phyloP scores from a whole-genome alignment of 1,284 basidiomycete genomes.

The Coriolopsis trogii region DNA sequence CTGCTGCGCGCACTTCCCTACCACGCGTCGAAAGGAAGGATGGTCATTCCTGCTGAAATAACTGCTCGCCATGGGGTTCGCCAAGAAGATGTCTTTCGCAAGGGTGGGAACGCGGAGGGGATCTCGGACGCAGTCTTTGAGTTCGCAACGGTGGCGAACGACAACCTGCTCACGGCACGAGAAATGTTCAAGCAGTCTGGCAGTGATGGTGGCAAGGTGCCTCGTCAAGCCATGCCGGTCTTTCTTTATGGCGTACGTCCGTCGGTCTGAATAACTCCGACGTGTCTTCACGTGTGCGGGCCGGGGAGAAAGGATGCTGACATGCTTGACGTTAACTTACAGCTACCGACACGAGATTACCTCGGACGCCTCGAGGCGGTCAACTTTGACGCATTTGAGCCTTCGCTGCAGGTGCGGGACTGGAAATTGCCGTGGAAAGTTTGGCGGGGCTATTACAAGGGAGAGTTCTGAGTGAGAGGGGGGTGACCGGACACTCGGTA shows the following conservation, averaged over 20 bases:
- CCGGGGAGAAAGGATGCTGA: conserved; percentile 17
- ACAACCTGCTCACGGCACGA: conserved; percentile 86
- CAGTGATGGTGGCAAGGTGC: conserved; percentile 52
- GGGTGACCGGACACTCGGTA: background rate
- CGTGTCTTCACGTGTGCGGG: conserved; percentile 36
- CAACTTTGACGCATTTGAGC: conserved; percentile 85
- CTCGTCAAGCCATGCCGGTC: conserved; percentile 69
- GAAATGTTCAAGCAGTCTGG: conserved; percentile 71
- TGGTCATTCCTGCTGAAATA: conserved; percentile 86
- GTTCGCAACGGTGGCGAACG: conserved; percentile 89
- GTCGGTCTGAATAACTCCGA: conserved; percentile 11
- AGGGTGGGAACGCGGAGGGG: conserved; percentile 63
- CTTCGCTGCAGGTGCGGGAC: conserved; percentile 70
- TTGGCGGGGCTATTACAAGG: conserved; percentile 73
- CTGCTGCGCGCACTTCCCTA: conserved; percentile 80
- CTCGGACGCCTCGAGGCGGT: conserved; percentile 74
- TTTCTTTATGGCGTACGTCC: conserved; percentile 73
- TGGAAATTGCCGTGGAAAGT: conserved; percentile 89
- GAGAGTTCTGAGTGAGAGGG: conserved; percentile 48
- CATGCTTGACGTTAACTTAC: conserved; percentile 13
- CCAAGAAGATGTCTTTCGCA: conserved; percentile 86
- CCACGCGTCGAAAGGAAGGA: conserved; percentile 71
- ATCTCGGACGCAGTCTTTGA: conserved; percentile 83
- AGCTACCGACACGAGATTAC: conserved; percentile 80
- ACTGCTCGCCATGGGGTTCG: conserved; percentile 79